A percentile compares a stretch with the other conserved stretches of the same genome.
Evolutionary conservation across 2,329 filamentous ascomycete genomes (phyloP).

Genomic region (Helotiales sp.): DNA sequence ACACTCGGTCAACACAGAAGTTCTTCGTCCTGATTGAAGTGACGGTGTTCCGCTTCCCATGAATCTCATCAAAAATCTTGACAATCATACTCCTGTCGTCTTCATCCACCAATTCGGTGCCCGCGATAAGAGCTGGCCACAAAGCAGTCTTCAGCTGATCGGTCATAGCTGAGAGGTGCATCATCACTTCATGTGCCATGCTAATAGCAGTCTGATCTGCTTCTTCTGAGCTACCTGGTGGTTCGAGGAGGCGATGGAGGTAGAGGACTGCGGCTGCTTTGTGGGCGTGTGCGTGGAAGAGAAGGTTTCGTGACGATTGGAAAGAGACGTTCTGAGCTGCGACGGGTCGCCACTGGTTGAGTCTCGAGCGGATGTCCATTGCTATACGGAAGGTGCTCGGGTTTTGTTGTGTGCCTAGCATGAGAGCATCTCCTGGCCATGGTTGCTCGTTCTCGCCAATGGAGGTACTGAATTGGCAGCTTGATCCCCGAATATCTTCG

Average conservation of each 20-base stretch:
- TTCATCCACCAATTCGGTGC: conserved; percentile 29
- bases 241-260: conserved; percentile 31
- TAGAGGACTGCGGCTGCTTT: conserved; percentile 31
- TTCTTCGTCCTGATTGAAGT: conserved; percentile 29
- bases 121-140: conserved; percentile 35
- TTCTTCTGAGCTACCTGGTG: conserved; percentile 22
- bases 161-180: conserved; percentile 26
- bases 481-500: conserved; percentile 26
- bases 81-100: conserved; percentile 28
- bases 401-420: neutral
- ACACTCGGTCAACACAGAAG: conserved; percentile 33
- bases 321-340: conserved; percentile 26
- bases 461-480: neutral
- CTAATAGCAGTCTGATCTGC: conserved; percentile 28
- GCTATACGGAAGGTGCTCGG: conserved; percentile 16
- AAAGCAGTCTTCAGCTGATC: conserved; percentile 33
- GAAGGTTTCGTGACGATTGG: conserved; percentile 29
- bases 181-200: conserved; percentile 34
- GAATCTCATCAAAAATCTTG: conserved; percentile 31
- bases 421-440: neutral
- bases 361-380: conserved; percentile 20
- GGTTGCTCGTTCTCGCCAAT: neutral
- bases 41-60: conserved; percentile 28
- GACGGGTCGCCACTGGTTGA: conserved; percentile 30
- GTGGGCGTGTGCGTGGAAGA: conserved; percentile 33